Conservation (phyloP, 768 basidiomycete species). For the Suillus placidus region DNA sequence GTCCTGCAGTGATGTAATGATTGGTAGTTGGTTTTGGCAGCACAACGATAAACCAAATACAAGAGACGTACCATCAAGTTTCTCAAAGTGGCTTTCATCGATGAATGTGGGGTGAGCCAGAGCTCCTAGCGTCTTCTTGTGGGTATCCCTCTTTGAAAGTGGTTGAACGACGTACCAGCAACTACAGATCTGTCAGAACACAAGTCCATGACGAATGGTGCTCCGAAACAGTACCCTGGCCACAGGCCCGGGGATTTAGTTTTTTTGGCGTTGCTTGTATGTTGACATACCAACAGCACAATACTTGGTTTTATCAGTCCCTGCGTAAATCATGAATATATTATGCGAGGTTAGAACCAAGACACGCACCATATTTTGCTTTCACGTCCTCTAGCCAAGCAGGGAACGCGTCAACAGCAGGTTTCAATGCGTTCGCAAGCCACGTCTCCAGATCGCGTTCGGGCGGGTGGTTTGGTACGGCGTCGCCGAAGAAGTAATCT, state of each 20-base stretch:
- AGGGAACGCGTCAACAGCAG: slow-evolving; percentile 43
- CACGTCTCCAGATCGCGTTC: slow-evolving; percentile 40
- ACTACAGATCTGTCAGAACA: slow-evolving; percentile 44
- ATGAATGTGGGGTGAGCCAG: slow-evolving; percentile 55
- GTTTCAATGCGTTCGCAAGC: slow-evolving; percentile 33
- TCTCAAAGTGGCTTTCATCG: slow-evolving; percentile 54
- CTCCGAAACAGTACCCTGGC: slow-evolving; percentile 60
- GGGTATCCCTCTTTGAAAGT: not conserved
- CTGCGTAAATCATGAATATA: slow-evolving; percentile 14
- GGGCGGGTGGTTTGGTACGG: slow-evolving; percentile 39
- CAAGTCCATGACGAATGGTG: slow-evolving; percentile 49
- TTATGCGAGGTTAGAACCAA: not conserved
- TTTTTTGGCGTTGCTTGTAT: not conserved
- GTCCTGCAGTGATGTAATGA: slow-evolving; percentile 10
- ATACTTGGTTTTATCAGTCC: slow-evolving; percentile 37
- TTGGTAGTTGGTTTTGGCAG: not conserved
- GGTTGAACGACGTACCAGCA: slow-evolving; percentile 39
- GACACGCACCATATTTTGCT: slow-evolving; percentile 45
- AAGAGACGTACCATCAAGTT: slow-evolving; percentile 43
- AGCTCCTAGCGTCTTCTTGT: slow-evolving; percentile 33
- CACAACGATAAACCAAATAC: not conserved
- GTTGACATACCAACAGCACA: slow-evolving; percentile 42
- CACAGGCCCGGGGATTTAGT: not conserved
- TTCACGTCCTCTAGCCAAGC: slow-evolving; percentile 54
- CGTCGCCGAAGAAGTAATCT: slow-evolving; percentile 62